Percentiles rank a stretch among this genome's conserved stretches.
phyloP scores from a whole-genome alignment of 768 basidiomycete genomes.

The Psilocybe azurescens region DNA sequence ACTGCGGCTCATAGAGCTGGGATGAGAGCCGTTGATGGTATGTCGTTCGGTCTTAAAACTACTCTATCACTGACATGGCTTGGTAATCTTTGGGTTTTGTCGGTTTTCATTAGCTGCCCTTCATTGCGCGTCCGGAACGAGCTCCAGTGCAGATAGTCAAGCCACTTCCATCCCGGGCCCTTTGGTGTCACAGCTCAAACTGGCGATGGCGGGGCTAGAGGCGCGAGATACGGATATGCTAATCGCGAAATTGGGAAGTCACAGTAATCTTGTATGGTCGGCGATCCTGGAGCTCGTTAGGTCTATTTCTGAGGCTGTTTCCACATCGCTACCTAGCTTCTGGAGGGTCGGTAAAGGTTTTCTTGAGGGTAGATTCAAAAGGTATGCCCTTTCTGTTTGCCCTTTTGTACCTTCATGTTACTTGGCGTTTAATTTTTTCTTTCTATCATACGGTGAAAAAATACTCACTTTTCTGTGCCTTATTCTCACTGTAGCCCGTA shows the following conservation, averaged over 20 bases:
- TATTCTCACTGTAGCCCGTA: slow-evolving; percentile 31
- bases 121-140: background rate
- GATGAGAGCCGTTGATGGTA: slow-evolving; percentile 58
- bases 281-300: slow-evolving; percentile 78
- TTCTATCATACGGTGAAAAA: too few species aligned
- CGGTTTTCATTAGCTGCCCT: background rate
- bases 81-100: background rate
- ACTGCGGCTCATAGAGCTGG: slow-evolving; percentile 58
- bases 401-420: background rate
- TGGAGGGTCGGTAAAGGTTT: slow-evolving; percentile 91
- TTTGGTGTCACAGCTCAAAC: slow-evolving; percentile 58
- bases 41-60: slow-evolving; percentile 15
- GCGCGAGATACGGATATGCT: slow-evolving; percentile 63
- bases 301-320: slow-evolving; percentile 79
- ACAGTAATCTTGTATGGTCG: slow-evolving; percentile 80
- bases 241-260: slow-evolving; percentile 54
- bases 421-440: background rate
- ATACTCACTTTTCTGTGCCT: slow-evolving; percentile 16
- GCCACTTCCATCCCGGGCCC: slow-evolving; percentile 12
- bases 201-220: slow-evolving; percentile 62
- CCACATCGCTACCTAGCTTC: slow-evolving; percentile 84
- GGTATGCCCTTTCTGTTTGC: slow-evolving; percentile 43
- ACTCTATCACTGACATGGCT: background rate
- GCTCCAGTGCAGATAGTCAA: too few species aligned
- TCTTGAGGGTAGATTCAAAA: slow-evolving; percentile 92